Evolutionary conservation across 1,139 yeast genomes (phyloP).

Genomic region (Nematodospora anomalae): DNA sequence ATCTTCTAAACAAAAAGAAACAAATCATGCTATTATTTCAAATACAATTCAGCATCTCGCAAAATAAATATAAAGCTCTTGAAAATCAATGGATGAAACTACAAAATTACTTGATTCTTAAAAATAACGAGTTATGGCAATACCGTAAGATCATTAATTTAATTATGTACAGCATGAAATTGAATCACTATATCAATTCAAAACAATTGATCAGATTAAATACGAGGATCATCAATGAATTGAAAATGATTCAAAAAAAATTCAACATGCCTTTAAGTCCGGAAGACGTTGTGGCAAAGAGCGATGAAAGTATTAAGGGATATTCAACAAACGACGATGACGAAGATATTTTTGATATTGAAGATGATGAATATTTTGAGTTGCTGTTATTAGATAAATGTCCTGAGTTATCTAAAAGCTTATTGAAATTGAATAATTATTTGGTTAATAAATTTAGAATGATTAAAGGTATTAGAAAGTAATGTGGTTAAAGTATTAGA

Average conservation of each 20-base stretch:
- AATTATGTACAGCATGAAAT: slow-evolving; percentile 1
- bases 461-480: neutral
- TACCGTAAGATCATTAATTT: slow-evolving; percentile 4
- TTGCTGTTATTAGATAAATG: slow-evolving; percentile 3
- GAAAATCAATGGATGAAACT: slow-evolving; percentile 3
- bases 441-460: slow-evolving; percentile 1
- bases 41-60: neutral
- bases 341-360: neutral
- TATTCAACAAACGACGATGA: neutral
- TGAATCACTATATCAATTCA: slow-evolving; percentile 1
- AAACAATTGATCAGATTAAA: slow-evolving; percentile 2
- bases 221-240: slow-evolving; percentile 1
- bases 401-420: slow-evolving; percentile 4
- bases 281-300: slow-evolving; percentile 1
- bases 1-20: neutral
- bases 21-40: slow-evolving; percentile 3
- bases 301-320: neutral
- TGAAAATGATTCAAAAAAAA: slow-evolving; percentile 4
- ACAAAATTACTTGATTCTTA: slow-evolving; percentile 1
- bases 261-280: neutral
- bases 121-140: slow-evolving; percentile 4
- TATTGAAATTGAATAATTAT: slow-evolving; percentile 3
- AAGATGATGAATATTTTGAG: slow-evolving; percentile 4
- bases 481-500: neutral
- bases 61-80: neutral